These are phyloP conservation scores for Scedosporium aurantiacum DNA, from an alignment of 2,329 filamentous ascomycete species.

Conservation along the genomic window DNA sequence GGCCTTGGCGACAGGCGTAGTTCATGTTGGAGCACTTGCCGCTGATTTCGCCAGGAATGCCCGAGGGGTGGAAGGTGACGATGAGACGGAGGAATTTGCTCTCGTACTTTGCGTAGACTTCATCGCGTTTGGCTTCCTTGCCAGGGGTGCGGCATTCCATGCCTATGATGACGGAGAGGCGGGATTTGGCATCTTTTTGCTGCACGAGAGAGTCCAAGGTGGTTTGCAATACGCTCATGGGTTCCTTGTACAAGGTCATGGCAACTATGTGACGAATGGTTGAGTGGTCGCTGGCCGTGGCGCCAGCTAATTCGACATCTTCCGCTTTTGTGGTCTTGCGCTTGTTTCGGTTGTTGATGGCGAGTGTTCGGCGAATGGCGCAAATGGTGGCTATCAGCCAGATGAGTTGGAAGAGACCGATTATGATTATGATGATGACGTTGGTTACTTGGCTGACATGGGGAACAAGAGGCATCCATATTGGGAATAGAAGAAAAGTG, in stretches of 20 bases:
- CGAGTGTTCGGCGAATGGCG: conserved; percentile 5
- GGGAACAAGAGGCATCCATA: conserved; percentile 7
- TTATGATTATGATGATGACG: conserved; percentile 5
- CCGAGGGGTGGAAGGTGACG: conserved; percentile 6
- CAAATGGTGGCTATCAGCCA: conserved; percentile 5
- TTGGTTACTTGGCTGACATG: conserved; percentile 6
- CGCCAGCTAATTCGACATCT: conserved; percentile 1
- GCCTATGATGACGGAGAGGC: conserved; percentile 5
- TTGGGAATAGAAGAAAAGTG: conserved; percentile 5
- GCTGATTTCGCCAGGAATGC: conserved; percentile 1
- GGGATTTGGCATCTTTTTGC: conserved; percentile 4
- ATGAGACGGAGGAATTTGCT: conserved; percentile 6
- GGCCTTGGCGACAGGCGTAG: conserved; percentile 7
- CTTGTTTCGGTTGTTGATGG: conserved; percentile 6
- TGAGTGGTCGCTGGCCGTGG: conserved; percentile 3
- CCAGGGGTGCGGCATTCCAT: conserved; percentile 5
- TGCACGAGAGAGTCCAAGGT: conserved; percentile 6
- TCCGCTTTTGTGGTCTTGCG: not conserved
- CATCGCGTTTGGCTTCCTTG: conserved; percentile 6
- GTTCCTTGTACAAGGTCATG: conserved; percentile 8
- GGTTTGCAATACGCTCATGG: conserved; percentile 6
- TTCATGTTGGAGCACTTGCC: conserved; percentile 8
- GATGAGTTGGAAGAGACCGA: conserved; percentile 5
- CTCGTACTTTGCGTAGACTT: conserved; percentile 4
- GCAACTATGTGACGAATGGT: conserved; percentile 6